A percentile compares a stretch with the other conserved stretches of the same genome.
phyloP scores from a whole-genome alignment of 495 filamentous ascomycete genomes.

The Margaritispora aquatica region DNA sequence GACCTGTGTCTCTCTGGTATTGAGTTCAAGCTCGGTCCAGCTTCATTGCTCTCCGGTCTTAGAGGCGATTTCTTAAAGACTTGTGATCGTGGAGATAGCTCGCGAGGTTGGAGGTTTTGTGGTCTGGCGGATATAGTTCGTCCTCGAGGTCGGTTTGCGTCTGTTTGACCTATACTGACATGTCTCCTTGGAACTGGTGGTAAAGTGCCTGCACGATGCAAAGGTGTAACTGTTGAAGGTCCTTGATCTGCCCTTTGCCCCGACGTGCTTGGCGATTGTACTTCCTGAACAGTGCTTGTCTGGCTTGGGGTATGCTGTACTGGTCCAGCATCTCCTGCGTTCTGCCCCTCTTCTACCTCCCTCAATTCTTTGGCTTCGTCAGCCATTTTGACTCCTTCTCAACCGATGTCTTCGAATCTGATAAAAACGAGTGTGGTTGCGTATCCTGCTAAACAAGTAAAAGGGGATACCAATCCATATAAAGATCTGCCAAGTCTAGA shows the following conservation, averaged over 20 bases:
- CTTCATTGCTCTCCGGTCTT: not conserved
- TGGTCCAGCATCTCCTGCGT: not conserved
- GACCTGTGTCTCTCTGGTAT: conserved; percentile 5
- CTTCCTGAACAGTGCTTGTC: not conserved
- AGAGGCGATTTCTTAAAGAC: conserved; percentile 2
- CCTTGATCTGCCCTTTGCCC: not conserved
- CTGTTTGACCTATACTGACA: not conserved
- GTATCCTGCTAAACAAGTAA: not conserved
- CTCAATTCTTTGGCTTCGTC: not conserved
- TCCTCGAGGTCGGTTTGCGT: not conserved
- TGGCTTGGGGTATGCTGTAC: not conserved
- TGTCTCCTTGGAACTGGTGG: conserved; percentile 2
- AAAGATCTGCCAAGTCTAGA: not conserved
- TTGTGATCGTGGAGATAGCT: conserved; percentile 10
- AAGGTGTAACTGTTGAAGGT: not conserved
- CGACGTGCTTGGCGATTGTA: not conserved
- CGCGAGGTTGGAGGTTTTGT: not conserved
- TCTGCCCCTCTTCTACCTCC: not conserved
- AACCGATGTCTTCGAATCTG: not conserved
- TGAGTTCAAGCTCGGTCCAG: not conserved
- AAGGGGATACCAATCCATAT: not conserved
- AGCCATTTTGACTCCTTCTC: not conserved
- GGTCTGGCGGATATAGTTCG: not conserved
- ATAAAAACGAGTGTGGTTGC: not conserved
- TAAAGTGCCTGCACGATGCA: conserved; percentile 11